Evolutionary conservation across 345 rosid species (phyloP).

Genomic region (Populus tremula): DNA sequence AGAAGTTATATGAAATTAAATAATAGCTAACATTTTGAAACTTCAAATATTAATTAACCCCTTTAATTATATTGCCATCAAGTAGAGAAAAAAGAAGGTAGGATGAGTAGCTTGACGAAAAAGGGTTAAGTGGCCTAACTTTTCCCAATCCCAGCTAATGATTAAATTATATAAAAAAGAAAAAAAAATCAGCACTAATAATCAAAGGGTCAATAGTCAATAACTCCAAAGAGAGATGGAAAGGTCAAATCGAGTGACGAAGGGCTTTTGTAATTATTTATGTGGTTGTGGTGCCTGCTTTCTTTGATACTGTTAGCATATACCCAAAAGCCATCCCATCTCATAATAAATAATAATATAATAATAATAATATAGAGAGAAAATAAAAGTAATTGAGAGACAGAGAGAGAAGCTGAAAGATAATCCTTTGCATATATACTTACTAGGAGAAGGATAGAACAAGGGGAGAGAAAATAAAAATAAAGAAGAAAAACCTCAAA

Average conservation of each 20-base stretch:
- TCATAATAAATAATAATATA: background rate
- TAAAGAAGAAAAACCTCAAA: conserved; percentile 2
- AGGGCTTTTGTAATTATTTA: conserved; percentile 19
- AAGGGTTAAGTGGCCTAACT: background rate
- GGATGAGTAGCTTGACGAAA: background rate
- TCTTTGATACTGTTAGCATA: background rate
- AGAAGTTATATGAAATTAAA: too few relatives aligned
- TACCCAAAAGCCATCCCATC: too few relatives aligned
- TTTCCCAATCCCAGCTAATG: background rate
- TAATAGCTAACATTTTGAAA: too few relatives aligned
- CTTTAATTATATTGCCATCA: too few relatives aligned
- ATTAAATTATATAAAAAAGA: background rate
- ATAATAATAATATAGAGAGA: background rate
- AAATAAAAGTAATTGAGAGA: background rate
- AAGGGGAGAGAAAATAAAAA: background rate
- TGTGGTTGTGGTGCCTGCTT: conserved; percentile 34
- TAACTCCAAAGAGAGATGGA: background rate
- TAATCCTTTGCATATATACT: background rate
- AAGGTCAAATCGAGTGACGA: conserved; percentile 49
- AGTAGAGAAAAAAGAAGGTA: background rate
- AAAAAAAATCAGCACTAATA: background rate
- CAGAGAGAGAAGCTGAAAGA: conserved; percentile 5
- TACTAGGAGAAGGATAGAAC: background rate
- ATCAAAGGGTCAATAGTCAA: background rate
- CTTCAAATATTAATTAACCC: too few relatives aligned